phyloP scores from a whole-genome alignment of 306 rosid species.

The Astragalus glycyphyllos region DNA sequence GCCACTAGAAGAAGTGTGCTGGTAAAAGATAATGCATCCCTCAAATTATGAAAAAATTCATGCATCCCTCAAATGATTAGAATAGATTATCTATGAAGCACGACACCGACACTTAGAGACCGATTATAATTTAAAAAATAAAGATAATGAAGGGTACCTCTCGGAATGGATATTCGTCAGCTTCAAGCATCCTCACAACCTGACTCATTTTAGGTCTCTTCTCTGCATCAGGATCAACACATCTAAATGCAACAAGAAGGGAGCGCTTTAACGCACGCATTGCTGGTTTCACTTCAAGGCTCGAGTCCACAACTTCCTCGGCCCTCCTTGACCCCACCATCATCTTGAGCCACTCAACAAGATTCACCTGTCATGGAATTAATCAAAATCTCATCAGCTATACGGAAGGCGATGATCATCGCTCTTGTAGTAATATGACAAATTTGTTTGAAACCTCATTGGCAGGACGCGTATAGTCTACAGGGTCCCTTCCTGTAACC shows the following conservation, averaged over 20 bases:
- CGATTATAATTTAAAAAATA: no score
- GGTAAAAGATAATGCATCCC: no score
- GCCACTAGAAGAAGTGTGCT: neutral
- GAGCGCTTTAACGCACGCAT: slow-evolving; percentile 79
- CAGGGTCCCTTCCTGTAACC: slow-evolving; percentile 95
- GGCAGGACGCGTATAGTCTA: slow-evolving; percentile 82
- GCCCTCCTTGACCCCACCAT: slow-evolving; percentile 95
- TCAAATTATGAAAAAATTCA: no score
- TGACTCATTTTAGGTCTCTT: slow-evolving; percentile 98
- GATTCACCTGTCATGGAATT: slow-evolving; percentile 77
- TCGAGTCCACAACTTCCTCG: slow-evolving; percentile 85
- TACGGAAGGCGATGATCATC: neutral
- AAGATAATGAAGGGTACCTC: slow-evolving; percentile 63
- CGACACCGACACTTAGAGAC: no score
- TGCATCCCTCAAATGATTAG: no score
- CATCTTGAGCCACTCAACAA: slow-evolving; percentile 95
- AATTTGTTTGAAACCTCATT: slow-evolving; percentile 85
- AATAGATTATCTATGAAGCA: no score
- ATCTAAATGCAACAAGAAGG: slow-evolving; percentile 85
- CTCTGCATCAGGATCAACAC: slow-evolving; percentile 89
- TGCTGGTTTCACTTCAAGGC: slow-evolving; percentile 75
- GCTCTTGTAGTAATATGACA: no score
- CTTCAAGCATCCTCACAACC: slow-evolving; percentile 92
- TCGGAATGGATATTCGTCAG: slow-evolving; percentile 83
- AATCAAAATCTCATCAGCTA: slow-evolving; percentile 35